Base-by-base conservation (phyloP, 306 rosid genomes). In the Arachis hypogaea region DNA sequence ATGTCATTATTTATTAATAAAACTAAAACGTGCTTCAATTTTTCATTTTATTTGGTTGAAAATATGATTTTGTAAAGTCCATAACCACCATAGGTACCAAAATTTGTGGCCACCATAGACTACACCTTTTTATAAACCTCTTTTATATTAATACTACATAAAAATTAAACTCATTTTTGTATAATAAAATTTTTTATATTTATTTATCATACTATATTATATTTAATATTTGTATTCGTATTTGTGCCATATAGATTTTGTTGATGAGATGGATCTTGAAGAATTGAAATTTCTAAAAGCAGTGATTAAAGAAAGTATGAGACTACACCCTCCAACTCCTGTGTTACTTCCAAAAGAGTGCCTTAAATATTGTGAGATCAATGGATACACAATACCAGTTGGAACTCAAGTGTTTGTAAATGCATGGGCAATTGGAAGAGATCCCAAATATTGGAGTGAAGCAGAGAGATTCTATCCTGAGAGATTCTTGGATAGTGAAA, bases 271-370 rank as follows among this genome's bases (percentile, higher is more conserved):
- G 38, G 16, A 2, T 7, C 49, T 80, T 62, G 52, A 41, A 3
- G 63, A 80, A 54, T 54, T 81, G 78, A 60, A 66, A 38, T 77
- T 6, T 60, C 56, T 76, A 3, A 72, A 72, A 9, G 46, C 68
- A 11, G 77, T 83, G 0, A 63, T 76, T 14, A 79, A 68, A 67
- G 79, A 79, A 66, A 76, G 77, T 11, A 8, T 75, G 62, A 71
- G 86, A 50, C 6, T 82, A 14, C 82, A 82, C 66, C 81, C 81
- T 38, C 51, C 75, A 4, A 46, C 0, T 65, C 72, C 83, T 46
- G 28, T 22, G 28, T 30, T 80, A 47, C 41, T 78, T 60, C 58
- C 77, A 45, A 82, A 81, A 30, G 81, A 82, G 63, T 59, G 74
- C 6, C 5, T 45, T 10, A 59, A 77, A 69, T 74, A 68, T 2